Evolutionary conservation across 2,329 filamentous ascomycete species (phyloP), one percentile per base, ranked within the genome.

Genomic region (Colletotrichum sp.): DNA sequence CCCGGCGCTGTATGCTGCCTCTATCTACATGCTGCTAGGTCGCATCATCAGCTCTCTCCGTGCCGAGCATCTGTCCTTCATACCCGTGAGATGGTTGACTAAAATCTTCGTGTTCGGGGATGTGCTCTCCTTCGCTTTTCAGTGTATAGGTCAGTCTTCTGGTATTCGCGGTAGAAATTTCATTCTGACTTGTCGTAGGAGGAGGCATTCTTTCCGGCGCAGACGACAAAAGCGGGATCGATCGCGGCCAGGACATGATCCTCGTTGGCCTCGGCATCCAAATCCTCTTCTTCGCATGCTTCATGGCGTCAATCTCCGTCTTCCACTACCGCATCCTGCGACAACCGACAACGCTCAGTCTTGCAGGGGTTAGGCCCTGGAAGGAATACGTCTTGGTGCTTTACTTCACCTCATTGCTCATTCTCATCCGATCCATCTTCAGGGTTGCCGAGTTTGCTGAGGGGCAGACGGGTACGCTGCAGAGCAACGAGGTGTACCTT

Each of bases 91-190:
- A 22, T 48, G 44, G 44, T 4, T 48, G 44, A 48, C 44, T 1
- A 48, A 48, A 7, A 48, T 48, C 18, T 48, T 48, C 18, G 44
- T 48, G 18, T 48, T 48, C 44, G 44, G 44, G 6, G 44, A 48
- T 48, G 44, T 48, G 1, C 44, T 48, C 2, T 48, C 44, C 10
- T 48, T 48, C 44, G 44, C 44, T 4, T 48, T 48, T 2, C 44
- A 48, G 6, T 48, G 44, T 7, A 48, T 48, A 22, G 44, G 44
- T 48, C 44, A 48, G 44, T 48, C 10, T 7, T n/a, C 39, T 7
- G 39, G 5, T 12, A 48, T n/a, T 3, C 9, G 3, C 18, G 3
- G 12, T n/a, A 10, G 5, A 12, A 1, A n/a, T 2, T 12, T n/a
- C 9, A n/a, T 48, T n/a, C 39, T 48, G 5, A 48, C 39, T 22